Base-by-base conservation (phyloP, 2,329 filamentous ascomycete species). In the Microsporum ferrugineum region DNA sequence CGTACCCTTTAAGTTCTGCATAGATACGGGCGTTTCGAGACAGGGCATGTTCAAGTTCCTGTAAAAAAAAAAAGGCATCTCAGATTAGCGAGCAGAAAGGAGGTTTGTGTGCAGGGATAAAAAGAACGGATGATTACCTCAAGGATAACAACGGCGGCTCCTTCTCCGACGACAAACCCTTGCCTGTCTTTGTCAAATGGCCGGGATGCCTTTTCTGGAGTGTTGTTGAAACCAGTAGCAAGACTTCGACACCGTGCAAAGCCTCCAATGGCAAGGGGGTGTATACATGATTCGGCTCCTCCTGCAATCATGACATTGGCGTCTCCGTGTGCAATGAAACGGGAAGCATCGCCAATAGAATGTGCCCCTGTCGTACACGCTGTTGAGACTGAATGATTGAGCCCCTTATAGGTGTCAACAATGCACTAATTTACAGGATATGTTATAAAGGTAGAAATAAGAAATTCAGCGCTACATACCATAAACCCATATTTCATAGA, bases 281-380 rank as follows among this genome's bases (percentile, higher is more conserved):
- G 92, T 61, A 99, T 92, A 72, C 94, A 99, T 0, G 92, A 91
- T 74, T 99, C 94, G 6, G 92, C 85, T 33, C 92, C 92, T 47
- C 94, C 94, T n/a, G 94, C 91, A 6, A 99, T 77, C 91, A 99
- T 97, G 60, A 97, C 87, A 72, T 96, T 83, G 53, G 92, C 92
- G 71, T 97, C 92, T 5, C 91, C 91, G 69, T 86, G 86, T n/a
- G 87, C 84, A 64, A 99, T 92, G 71, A 96, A 89, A 17, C 92
- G 85, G n/a, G 88, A 86, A 4, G 94, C 94, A 72, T 99, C 94
- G 17, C 92, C 94, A 57, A 99, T 86, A 1, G 91, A 91, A 76
- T 99, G 94, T 0, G 92, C 89, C 8, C 94, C 94, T 0, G 94
- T 99, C 0, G 94, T 97, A 72, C 94, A 99, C 62, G 94, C 94